phyloP scores from a whole-genome alignment of 352 stramenopile genomes.

The Globisporangium yorkense region DNA sequence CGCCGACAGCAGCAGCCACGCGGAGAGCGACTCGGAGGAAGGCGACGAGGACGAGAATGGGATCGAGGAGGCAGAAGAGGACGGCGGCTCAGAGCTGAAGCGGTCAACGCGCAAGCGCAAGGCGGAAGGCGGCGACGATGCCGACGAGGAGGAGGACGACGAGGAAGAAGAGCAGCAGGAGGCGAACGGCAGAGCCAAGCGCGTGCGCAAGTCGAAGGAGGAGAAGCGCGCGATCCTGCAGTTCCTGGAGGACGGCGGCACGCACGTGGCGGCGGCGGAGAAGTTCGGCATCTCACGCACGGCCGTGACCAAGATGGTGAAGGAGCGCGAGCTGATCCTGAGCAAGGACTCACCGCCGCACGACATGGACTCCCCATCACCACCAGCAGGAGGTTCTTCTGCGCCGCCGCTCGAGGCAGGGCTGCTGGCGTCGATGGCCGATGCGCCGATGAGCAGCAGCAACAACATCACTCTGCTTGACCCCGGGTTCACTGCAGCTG shows the following conservation, averaged over 20 bases:
- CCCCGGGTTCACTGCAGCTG: neutral
- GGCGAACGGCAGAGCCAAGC: slow-evolving; percentile 19
- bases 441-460: neutral
- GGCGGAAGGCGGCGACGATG: neutral
- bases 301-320: slow-evolving; percentile 56
- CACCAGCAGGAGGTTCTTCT: slow-evolving; percentile 1
- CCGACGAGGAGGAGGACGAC: neutral
- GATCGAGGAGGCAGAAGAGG: neutral
- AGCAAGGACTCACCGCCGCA: slow-evolving; percentile 1
- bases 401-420: neutral
- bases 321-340: slow-evolving; percentile 38
- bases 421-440: neutral
- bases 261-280: slow-evolving; percentile 36
- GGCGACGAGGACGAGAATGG: neutral
- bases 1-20: neutral
- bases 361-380: neutral
- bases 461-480: neutral
- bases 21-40: neutral
- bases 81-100: neutral
- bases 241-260: slow-evolving; percentile 47
- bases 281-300: slow-evolving; percentile 54
- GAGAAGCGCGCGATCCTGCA: slow-evolving; percentile 49
- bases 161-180: neutral
- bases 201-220: slow-evolving; percentile 39
- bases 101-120: slow-evolving; percentile 8